Evolutionary conservation across 2,329 filamentous ascomycete genomes (phyloP).

Genomic region (Purpureocillium takamizusanense): DNA sequence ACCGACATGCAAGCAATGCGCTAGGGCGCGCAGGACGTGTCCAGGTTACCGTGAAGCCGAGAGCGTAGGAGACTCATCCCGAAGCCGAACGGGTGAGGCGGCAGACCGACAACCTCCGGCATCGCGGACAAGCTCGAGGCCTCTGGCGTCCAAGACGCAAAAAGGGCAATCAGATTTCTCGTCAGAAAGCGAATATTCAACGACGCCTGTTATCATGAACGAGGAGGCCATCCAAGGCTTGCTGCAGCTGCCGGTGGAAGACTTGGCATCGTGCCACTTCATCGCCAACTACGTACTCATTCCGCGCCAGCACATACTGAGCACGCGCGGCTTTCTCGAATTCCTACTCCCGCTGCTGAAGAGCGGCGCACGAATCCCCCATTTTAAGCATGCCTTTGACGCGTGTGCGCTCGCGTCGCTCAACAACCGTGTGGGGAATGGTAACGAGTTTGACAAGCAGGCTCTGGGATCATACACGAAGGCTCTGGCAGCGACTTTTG

Average conservation of each 20-base stretch:
- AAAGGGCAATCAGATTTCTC: conserved; percentile 23
- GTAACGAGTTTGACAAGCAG: conserved; percentile 19
- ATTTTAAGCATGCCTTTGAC: conserved; percentile 46
- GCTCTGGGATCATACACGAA: conserved; percentile 43
- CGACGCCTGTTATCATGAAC: conserved; percentile 3
- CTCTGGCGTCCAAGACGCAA: conserved; percentile 47
- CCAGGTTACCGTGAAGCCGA: conserved; percentile 61
- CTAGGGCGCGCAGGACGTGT: conserved; percentile 51
- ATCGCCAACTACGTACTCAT: conserved; percentile 49
- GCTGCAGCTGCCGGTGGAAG: conserved; percentile 37
- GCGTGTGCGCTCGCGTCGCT: conserved; percentile 49
- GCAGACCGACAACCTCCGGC: too few relatives aligned
- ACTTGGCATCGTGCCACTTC: conserved; percentile 49
- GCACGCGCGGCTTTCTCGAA: conserved; percentile 45
- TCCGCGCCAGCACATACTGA: conserved; percentile 30
- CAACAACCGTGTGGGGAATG: conserved; percentile 35
- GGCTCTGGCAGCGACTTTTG: conserved; percentile 41
- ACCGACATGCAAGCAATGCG: conserved; percentile 55
- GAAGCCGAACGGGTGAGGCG: too few relatives aligned
- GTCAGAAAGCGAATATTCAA: conserved; percentile 12
- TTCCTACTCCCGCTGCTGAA: conserved; percentile 47
- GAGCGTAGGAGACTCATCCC: conserved; percentile 14
- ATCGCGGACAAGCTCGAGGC: conserved; percentile 50
- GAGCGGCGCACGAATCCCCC: conserved; percentile 27
- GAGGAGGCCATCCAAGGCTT: conserved; percentile 12